Evolutionary conservation across 495 filamentous ascomycete species (phyloP), one percentile per base, ranked within the genome.

Genomic region (Rusavskia elegans): DNA sequence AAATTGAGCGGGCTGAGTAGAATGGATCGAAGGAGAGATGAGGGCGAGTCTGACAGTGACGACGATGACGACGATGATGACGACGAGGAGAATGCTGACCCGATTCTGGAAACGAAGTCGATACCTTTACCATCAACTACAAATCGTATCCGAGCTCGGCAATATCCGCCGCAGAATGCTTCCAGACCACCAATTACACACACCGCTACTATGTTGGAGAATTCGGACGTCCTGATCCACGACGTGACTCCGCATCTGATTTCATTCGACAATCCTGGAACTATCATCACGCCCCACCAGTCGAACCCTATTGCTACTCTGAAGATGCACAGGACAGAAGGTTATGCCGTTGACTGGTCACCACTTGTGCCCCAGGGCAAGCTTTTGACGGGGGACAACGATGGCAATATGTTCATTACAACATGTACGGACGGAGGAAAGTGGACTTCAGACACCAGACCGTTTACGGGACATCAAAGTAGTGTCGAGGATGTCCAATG

Each of bases 401-500:
- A 87, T 55, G 92, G 92, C 52, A 64, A 82, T 45, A 96, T 98
- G 66, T 96, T 88, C 66, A 70, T 79, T 39, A 94, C 89, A 9
- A 87, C 86, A 14, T 74, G 86, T 52, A 87, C 83, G 19, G 83
- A 90, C 59, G 87, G 86, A 37, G 90, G 88, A 23, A 83, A 82
- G 45, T 95, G 87, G 79, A 83, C 85, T 5, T 89, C 86, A 7
- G 86, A 90, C 59, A 82, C 74, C 0, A 74, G 83, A 25, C 77
- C 89, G 5, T 90, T 89, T 66, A 79, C 75, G 13, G 88, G 87
- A 25, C 92, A 97, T 70, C 74, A 74, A 4, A 81, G 82, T 42
- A 89, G 85, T 39, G 80, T 98, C 19, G 92, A 98, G 68, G 92
- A 98, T 61, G 70, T 98, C 32, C 92, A 96, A 62, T 98, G 92